Evolutionary conservation across 2,329 filamentous ascomycete species (phyloP).

Genomic region (Helminthosporium solani): DNA sequence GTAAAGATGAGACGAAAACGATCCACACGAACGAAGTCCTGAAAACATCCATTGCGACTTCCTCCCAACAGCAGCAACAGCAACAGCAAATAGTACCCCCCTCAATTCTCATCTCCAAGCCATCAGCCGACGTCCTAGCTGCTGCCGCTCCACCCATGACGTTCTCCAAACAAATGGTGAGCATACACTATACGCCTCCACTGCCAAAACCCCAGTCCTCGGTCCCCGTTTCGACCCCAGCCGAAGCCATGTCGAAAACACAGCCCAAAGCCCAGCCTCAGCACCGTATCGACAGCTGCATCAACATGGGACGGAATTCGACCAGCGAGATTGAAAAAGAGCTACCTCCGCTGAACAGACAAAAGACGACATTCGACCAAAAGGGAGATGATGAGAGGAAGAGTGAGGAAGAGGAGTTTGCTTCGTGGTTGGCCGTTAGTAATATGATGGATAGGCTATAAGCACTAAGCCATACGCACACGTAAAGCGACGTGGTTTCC

Average conservation of each 20-base stretch:
- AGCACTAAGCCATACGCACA: too few species aligned
- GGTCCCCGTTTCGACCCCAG: not conserved
- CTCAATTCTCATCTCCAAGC: not conserved
- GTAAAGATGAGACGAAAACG: too few species aligned
- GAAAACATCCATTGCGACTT: not conserved
- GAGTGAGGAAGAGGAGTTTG: slow-evolving; percentile 7
- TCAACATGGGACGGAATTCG: slow-evolving; percentile 1
- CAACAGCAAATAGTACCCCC: not conserved
- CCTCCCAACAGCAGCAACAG: not conserved
- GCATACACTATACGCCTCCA: slow-evolving; percentile 9
- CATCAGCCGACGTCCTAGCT: not conserved
- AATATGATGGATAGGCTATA: slow-evolving; percentile 14
- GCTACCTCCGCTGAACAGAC: slow-evolving; percentile 12
- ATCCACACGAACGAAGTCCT: slow-evolving; percentile 8
- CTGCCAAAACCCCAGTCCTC: not conserved
- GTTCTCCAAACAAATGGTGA: slow-evolving; percentile 17
- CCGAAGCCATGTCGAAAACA: not conserved
- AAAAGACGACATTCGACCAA: slow-evolving; percentile 6
- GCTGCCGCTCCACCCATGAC: not conserved
- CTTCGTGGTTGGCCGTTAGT: slow-evolving; percentile 19
- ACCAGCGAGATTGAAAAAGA: slow-evolving; percentile 2
- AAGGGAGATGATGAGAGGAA: not conserved
- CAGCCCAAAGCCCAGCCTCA: not conserved
- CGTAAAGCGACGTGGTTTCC: not conserved
- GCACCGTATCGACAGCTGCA: slow-evolving; percentile 16